phyloP scores from a whole-genome alignment of 306 rosid genomes.

The Fagus sylvatica region DNA sequence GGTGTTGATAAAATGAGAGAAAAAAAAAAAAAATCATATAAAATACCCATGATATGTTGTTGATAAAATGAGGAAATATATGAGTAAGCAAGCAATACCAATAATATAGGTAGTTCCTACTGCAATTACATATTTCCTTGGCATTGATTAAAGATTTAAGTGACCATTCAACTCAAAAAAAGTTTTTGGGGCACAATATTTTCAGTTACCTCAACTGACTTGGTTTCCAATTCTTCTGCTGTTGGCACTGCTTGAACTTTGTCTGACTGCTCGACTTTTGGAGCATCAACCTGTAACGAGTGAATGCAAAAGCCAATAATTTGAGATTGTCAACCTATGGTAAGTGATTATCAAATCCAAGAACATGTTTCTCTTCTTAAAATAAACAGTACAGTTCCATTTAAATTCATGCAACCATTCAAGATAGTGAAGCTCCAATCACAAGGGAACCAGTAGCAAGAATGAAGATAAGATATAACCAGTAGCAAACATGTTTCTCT shows the following conservation, averaged over 20 bases:
- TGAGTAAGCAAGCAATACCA: neutral
- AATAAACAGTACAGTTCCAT: no score
- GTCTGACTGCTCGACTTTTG: neutral
- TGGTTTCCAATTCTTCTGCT: neutral
- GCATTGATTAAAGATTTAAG: neutral
- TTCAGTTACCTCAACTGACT: neutral
- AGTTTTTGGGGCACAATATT: neutral
- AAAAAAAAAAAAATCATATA: neutral
- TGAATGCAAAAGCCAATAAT: neutral
- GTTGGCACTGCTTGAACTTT: neutral
- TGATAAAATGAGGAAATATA: neutral
- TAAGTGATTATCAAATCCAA: neutral
- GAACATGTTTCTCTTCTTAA: neutral
- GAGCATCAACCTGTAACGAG: slow-evolving; percentile 1
- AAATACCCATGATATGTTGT: neutral
- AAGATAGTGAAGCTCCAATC: neutral
- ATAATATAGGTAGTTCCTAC: neutral
- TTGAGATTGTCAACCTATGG: neutral
- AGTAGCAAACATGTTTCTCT: no score
- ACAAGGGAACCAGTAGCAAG: neutral
- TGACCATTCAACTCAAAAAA: neutral
- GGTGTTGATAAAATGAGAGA: neutral
- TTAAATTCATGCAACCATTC: no score
- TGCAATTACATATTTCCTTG: neutral
- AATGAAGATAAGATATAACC: neutral